Conservation (phyloP, 345 rosid species). For the Dipteronia sinensis region DNA sequence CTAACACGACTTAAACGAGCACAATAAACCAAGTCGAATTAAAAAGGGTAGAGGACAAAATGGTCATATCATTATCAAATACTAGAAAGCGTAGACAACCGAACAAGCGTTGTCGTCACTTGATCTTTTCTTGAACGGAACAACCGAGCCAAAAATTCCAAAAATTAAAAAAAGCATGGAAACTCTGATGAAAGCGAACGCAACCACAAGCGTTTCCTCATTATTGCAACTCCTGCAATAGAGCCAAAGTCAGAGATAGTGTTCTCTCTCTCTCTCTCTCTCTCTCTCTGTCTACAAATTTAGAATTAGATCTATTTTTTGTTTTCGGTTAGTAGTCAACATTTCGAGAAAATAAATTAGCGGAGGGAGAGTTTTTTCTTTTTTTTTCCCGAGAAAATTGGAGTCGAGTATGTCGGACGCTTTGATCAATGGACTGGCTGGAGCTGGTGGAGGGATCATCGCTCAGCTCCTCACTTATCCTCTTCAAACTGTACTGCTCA, state of each 20-base stretch:
- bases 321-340: too few relatives aligned
- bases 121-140: conserved; percentile 25
- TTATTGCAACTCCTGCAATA: conserved; percentile 2
- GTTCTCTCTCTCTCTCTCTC: not conserved
- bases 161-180: not conserved
- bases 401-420: conserved; percentile 77
- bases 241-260: conserved; percentile 27
- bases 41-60: too few relatives aligned
- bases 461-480: conserved; percentile 96
- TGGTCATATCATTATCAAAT: too few relatives aligned
- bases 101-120: too few relatives aligned
- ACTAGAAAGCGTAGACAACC: too few relatives aligned
- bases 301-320: not conserved
- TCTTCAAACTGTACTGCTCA: conserved; percentile 69
- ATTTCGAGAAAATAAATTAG: conserved; percentile 10
- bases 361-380: not conserved
- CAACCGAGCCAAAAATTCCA: not conserved
- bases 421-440: conserved; percentile 91
- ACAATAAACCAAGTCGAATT: too few relatives aligned
- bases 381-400: conserved; percentile 16
- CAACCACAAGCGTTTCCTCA: not conserved
- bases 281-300: not conserved
- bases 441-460: conserved; percentile 96
- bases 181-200: conserved; percentile 1
- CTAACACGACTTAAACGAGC: too few relatives aligned